A percentile compares a stretch with the other conserved stretches of the same genome.
Evolutionary conservation across 2,329 filamentous ascomycete genomes (phyloP).

Genomic region (Paraphaeosphaeria sporulosa): DNA sequence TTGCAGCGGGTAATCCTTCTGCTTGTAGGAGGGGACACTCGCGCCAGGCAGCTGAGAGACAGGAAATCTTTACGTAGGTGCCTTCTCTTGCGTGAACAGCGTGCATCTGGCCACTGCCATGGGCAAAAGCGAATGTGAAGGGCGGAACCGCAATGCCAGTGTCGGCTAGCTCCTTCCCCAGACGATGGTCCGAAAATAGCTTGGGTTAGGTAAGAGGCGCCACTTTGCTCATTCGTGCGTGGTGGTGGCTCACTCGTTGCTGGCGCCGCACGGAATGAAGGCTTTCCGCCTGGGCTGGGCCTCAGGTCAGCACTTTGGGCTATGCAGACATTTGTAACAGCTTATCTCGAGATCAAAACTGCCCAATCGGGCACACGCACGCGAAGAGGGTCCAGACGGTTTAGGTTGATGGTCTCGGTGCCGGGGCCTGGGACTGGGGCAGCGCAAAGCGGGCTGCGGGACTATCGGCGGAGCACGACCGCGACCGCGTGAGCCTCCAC

Average conservation of each 20-base stretch:
- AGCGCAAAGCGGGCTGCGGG: not conserved
- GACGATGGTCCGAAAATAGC: conserved; percentile 4
- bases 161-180: conserved; percentile 21
- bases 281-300: not conserved
- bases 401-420: not conserved
- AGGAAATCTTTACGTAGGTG: too few species aligned
- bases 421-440: too few species aligned
- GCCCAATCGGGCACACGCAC: not conserved
- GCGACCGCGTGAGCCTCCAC: conserved; percentile 5
- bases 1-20: not conserved
- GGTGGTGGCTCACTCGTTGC: too few species aligned
- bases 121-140: conserved; percentile 13
- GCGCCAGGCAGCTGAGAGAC: too few species aligned
- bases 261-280: not conserved
- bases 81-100: too few species aligned
- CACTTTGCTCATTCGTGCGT: not conserved
- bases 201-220: not conserved
- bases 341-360: not conserved
- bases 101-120: too few species aligned
- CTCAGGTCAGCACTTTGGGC: not conserved
- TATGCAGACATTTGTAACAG: not conserved
- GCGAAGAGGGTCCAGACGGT: not conserved
- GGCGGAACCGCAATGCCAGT: conserved; percentile 17
- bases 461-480: conserved; percentile 2
- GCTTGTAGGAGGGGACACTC: not conserved